A percentile compares a stretch with the other conserved stretches of the same genome.
Conservation (phyloP, 2,329 filamentous ascomycete species). For the Sporothrix phasma region DNA sequence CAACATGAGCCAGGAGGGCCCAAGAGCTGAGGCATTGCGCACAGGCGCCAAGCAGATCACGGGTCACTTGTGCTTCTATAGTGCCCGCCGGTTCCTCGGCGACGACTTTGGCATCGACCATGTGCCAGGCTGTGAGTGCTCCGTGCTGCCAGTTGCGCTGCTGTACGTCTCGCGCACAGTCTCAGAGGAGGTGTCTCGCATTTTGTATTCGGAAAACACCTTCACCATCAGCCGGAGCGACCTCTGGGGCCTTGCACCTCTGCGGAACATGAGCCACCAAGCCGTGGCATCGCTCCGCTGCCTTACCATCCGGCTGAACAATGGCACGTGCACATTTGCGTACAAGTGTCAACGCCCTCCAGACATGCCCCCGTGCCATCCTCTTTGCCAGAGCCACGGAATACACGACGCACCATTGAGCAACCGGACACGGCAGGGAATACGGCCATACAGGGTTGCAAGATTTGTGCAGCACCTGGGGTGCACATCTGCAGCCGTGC, state of each 20-base stretch:
- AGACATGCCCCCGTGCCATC: neutral
- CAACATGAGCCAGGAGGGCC: slow-evolving; percentile 7
- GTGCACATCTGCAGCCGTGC: neutral
- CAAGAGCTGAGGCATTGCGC: neutral
- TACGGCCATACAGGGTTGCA: neutral
- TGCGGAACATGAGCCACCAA: neutral
- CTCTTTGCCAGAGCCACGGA: neutral
- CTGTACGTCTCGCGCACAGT: neutral
- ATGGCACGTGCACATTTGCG: neutral
- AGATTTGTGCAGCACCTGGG: neutral
- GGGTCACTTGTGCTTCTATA: neutral
- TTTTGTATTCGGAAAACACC: slow-evolving; percentile 3
- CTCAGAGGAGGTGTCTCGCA: neutral
- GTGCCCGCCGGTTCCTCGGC: neutral
- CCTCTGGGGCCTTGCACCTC: neutral
- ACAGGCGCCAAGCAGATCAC: neutral
- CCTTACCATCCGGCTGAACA: neutral
- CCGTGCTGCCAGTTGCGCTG: neutral
- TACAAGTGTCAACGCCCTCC: neutral
- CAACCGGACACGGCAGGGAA: neutral
- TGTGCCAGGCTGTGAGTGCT: neutral
- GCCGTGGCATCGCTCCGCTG: neutral
- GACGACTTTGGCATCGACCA: neutral
- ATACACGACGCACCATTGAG: neutral
- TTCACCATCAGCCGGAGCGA: slow-evolving; percentile 5